Conservation (phyloP, 2,329 filamentous ascomycete genomes). For the Colletotrichum siamense region DNA sequence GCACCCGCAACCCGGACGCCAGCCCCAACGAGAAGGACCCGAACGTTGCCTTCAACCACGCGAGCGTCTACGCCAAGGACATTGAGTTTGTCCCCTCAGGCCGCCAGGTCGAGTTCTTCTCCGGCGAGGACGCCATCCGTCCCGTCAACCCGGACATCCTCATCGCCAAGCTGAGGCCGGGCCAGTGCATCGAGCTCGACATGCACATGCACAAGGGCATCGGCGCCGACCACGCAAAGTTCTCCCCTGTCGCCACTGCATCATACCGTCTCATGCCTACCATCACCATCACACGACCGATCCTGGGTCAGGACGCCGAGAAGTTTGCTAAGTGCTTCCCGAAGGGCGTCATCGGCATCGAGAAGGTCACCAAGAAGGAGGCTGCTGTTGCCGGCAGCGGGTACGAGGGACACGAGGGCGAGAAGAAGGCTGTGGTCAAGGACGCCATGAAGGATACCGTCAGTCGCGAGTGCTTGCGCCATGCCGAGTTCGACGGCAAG, state of each 20-base stretch:
- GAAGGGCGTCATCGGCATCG: conserved; percentile 81
- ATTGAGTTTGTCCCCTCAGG: conserved; percentile 80
- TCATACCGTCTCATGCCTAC: conserved; percentile 89
- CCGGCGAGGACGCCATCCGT: conserved; percentile 69
- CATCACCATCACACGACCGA: conserved; percentile 84
- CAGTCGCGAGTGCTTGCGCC: conserved; percentile 88
- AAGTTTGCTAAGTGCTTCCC: conserved; percentile 94
- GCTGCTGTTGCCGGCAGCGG: conserved; percentile 63
- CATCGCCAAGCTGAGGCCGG: conserved; percentile 90
- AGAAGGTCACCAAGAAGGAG: conserved; percentile 73
- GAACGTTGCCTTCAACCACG: conserved; percentile 82
- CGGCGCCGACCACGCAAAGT: conserved; percentile 94
- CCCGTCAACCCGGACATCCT: conserved; percentile 92
- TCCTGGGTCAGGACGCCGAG: conserved; percentile 82
- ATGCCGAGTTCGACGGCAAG: conserved; percentile 93
- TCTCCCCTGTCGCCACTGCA: conserved; percentile 93
- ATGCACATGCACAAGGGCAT: conserved; percentile 96
- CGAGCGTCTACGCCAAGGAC: conserved; percentile 80
- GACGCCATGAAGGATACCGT: conserved; percentile 96
- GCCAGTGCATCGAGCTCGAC: conserved; percentile 83
- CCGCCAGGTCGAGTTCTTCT: conserved; percentile 70
- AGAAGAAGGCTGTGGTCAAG: conserved; percentile 85
- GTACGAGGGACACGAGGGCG: conserved; percentile 77
- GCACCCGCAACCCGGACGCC: conserved; percentile 79
- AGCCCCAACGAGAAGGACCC: conserved; percentile 79